A percentile compares a stretch with the other conserved stretches of the same genome.
Evolutionary conservation across 2,329 filamentous ascomycete species (phyloP).

Genomic region (Fusarium mundagurra): DNA sequence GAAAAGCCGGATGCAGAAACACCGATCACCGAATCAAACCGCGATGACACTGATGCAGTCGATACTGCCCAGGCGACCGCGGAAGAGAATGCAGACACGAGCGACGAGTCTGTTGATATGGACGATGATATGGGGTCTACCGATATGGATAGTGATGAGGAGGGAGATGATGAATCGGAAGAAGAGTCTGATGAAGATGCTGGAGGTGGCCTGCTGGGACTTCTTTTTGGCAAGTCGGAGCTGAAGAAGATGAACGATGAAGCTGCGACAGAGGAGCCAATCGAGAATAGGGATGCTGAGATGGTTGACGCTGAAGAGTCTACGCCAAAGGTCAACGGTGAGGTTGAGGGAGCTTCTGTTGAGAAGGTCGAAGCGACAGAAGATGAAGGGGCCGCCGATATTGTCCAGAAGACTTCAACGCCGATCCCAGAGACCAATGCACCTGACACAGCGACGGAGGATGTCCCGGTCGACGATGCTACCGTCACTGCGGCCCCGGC

Average conservation of each 20-base stretch:
- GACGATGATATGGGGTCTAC: constrained; percentile 72
- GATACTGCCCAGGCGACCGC: constrained; percentile 37
- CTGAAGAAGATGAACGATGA: constrained; percentile 62
- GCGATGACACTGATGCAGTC: constrained; percentile 37
- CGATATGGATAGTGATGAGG: constrained; percentile 58
- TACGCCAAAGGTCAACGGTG: constrained; percentile 33
- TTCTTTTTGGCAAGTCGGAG: constrained; percentile 69
- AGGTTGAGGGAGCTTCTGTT: constrained; percentile 47
- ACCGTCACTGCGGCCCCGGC: not conserved
- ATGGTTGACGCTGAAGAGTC: constrained; percentile 28
- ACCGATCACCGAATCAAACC: constrained; percentile 33
- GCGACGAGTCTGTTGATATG: constrained; percentile 75
- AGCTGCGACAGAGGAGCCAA: constrained; percentile 33
- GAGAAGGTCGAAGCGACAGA: constrained; percentile 44
- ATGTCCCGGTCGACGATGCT: not conserved
- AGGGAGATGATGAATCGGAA: constrained; percentile 57
- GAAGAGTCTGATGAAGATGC: constrained; percentile 57
- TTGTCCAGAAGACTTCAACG: not conserved
- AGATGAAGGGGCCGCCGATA: not conserved
- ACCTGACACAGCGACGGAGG: not conserved
- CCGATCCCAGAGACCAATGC: not conserved
- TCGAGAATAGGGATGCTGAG: constrained; percentile 37
- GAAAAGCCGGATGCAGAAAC: constrained; percentile 43
- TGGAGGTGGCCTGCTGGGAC: constrained; percentile 59
- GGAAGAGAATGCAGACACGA: constrained; percentile 56